phyloP scores from a whole-genome alignment of 139 green algal genomes.

The Picochlorum costavermella region DNA sequence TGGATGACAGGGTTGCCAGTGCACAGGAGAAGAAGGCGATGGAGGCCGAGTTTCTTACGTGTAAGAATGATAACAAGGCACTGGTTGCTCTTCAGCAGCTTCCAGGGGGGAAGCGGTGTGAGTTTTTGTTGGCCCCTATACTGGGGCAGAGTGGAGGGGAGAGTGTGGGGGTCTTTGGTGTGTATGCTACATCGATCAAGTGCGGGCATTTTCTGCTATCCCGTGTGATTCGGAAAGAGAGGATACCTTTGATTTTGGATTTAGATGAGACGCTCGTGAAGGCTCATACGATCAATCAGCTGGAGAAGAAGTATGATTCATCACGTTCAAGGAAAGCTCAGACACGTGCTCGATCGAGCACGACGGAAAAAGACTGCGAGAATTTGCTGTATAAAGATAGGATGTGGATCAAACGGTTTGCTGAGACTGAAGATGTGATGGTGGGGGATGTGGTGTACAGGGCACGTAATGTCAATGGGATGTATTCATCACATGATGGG shows the following conservation, averaged over 20 bases:
- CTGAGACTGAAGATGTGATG: background rate
- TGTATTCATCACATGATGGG: background rate
- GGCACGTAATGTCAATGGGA: background rate
- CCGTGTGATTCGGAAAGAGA: slow-evolving; percentile 39
- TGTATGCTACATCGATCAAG: background rate
- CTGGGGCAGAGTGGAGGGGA: background rate
- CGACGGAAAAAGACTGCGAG: background rate
- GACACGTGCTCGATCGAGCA: background rate
- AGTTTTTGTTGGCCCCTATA: background rate
- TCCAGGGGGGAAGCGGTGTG: background rate
- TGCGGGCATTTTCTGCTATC: slow-evolving; percentile 12
- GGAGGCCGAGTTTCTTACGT: background rate
- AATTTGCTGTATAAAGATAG: background rate
- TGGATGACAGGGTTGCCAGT: background rate
- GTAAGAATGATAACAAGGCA: background rate
- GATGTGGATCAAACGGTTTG: background rate
- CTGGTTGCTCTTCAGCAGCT: background rate
- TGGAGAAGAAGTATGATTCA: background rate
- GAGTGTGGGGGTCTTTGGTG: slow-evolving; percentile 16
- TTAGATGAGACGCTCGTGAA: slow-evolving; percentile 79
- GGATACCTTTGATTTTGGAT: slow-evolving; percentile 72
- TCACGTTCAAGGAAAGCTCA: background rate
- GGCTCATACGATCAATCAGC: background rate
- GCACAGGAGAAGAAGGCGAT: background rate
- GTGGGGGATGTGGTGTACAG: background rate